Evolutionary conservation across 208 protist species (phyloP).

Genomic region (Vickermania ingenoplastis): DNA sequence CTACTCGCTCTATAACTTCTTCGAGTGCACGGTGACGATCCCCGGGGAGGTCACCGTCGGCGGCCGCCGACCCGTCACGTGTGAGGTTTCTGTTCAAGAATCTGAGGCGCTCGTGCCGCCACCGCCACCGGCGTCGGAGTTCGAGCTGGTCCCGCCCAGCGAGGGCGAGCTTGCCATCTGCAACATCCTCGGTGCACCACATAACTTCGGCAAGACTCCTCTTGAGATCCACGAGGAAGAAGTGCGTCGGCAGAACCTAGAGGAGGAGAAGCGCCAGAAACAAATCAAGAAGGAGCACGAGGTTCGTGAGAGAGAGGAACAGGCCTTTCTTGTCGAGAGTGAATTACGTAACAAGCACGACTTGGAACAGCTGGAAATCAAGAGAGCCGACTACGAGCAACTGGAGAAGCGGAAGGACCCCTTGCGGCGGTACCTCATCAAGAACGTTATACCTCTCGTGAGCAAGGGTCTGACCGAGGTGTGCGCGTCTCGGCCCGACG

Average conservation of each 20-base stretch:
- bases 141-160: slow-evolving; percentile 20
- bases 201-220: slow-evolving; percentile 86
- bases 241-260: slow-evolving; percentile 37
- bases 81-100: slow-evolving; percentile 36
- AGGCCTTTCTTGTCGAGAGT: slow-evolving; percentile 19
- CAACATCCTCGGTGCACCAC: slow-evolving; percentile 60
- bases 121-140: slow-evolving; percentile 47
- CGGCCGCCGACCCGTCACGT: slow-evolving; percentile 23
- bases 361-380: slow-evolving; percentile 20
- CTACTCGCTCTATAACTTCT: slow-evolving; percentile 71
- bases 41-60: slow-evolving; percentile 23
- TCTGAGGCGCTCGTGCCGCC: slow-evolving; percentile 60
- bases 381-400: slow-evolving; percentile 59
- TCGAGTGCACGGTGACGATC: slow-evolving; percentile 56
- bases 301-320: slow-evolving; percentile 18
- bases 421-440: slow-evolving; percentile 83
- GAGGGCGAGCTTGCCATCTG: slow-evolving; percentile 34
- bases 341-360: slow-evolving; percentile 11
- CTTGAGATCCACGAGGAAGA: slow-evolving; percentile 64
- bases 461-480: slow-evolving; percentile 92
- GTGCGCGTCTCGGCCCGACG: slow-evolving; percentile 78
- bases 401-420: slow-evolving; percentile 80
- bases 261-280: slow-evolving; percentile 34
- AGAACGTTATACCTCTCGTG: slow-evolving; percentile 88
- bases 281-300: slow-evolving; percentile 18